Conservation (phyloP, 2,329 filamentous ascomycete genomes). For the Cladosporium oxysporum region DNA sequence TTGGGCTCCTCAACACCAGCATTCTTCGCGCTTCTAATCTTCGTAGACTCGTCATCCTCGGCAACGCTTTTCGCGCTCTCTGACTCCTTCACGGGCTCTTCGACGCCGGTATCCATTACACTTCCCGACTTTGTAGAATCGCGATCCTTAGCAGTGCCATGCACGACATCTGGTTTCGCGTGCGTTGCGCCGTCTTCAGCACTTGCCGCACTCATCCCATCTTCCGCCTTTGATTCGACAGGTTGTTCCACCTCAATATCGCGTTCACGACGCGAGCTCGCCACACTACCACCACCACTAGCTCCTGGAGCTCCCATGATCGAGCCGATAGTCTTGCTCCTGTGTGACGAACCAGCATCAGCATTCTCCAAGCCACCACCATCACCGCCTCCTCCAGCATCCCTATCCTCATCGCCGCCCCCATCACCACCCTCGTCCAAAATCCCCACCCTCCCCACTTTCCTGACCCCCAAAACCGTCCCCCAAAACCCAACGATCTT, state of each 20-base stretch:
- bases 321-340: not conserved
- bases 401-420: not conserved
- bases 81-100: no score
- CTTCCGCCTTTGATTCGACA: not conserved
- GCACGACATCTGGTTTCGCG: not conserved
- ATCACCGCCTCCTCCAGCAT: not conserved
- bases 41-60: not conserved
- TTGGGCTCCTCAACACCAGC: not conserved
- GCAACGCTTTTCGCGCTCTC: not conserved
- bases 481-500: conserved; percentile 14
- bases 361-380: not conserved
- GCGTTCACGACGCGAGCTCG: not conserved
- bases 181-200: not conserved
- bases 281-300: not conserved
- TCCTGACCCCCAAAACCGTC: conserved; percentile 5
- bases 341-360: not conserved
- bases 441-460: conserved; percentile 14
- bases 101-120: not conserved
- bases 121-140: not conserved
- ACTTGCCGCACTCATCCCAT: not conserved
- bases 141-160: not conserved
- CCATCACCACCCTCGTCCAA: not conserved
- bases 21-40: not conserved
- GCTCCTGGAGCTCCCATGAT: not conserved
- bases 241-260: not conserved